Percentiles rank a stretch among this genome's conserved stretches.
phyloP scores from a whole-genome alignment of 106 monocot genomes.

The Acorus gramineus region DNA sequence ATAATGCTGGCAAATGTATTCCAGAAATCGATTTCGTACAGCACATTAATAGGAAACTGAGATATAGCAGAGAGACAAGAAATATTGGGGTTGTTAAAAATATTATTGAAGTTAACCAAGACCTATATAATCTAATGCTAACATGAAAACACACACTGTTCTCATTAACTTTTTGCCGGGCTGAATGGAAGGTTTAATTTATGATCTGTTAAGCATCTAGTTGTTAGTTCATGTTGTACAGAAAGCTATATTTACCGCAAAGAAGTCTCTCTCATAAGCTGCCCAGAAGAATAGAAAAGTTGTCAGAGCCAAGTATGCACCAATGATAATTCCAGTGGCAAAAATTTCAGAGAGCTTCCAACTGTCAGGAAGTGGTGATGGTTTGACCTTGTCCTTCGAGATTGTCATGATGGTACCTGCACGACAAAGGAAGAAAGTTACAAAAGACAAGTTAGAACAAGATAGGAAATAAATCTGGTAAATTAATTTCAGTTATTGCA shows the following conservation, averaged over 20 bases:
- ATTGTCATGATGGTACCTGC: slow-evolving; percentile 57
- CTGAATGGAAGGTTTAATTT: no score
- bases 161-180: no score
- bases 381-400: slow-evolving; percentile 46
- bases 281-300: slow-evolving; percentile 36
- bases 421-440: slow-evolving; percentile 4
- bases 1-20: no score
- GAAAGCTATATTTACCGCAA: slow-evolving; percentile 22
- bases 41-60: no score
- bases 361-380: slow-evolving; percentile 48
- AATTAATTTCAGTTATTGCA: not conserved
- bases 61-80: no score
- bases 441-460: not conserved
- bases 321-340: slow-evolving; percentile 37
- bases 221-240: no score
- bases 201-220: no score
- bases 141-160: no score
- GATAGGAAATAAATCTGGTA: not conserved
- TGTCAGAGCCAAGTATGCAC: slow-evolving; percentile 36
- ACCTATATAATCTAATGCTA: no score
- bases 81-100: no score
- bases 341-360: slow-evolving; percentile 58
- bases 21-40: no score
- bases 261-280: slow-evolving; percentile 30
- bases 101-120: no score